These are phyloP conservation scores for Zanthoxylum bungeanum DNA, from an alignment of 345 rosid species.

Conservation along the genomic window DNA sequence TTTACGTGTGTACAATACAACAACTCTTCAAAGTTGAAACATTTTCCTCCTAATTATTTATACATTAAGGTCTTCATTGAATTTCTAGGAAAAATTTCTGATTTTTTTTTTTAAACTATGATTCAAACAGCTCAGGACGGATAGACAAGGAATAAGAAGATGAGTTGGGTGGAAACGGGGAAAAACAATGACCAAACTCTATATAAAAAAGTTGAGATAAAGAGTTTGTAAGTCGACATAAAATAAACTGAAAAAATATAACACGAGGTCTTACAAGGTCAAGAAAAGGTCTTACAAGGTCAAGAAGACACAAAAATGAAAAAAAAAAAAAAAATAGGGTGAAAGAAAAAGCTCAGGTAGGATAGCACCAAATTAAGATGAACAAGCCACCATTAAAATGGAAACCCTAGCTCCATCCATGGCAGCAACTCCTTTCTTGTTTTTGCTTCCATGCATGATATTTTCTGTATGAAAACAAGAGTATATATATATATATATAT, in stretches of 20 bases:
- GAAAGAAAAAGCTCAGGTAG: constrained; percentile 67
- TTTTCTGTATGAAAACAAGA: constrained; percentile 7
- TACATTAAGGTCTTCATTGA: constrained; percentile 4
- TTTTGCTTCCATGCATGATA: constrained; percentile 14
- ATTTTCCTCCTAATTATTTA: not conserved
- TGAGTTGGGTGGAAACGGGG: constrained; percentile 43
- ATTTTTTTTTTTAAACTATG: not conserved
- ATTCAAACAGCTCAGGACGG: constrained; percentile 86
- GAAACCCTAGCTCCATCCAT: constrained; percentile 1
- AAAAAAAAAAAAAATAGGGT: not conserved
- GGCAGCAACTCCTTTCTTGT: not conserved
- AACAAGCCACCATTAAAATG: constrained; percentile 4
- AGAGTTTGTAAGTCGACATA: not conserved
- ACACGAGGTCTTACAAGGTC: constrained; percentile 88
- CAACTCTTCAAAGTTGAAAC: not conserved
- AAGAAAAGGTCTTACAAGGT: constrained; percentile 99
- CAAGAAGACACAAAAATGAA: constrained; percentile 58
- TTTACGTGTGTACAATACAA: not conserved
- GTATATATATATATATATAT: not conserved
- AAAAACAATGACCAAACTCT: constrained; percentile 10
- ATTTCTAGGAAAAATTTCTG: not conserved
- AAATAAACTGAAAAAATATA: not conserved
- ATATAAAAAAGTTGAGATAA: constrained; percentile 4
- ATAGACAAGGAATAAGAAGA: constrained; percentile 86
- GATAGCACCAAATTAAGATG: constrained; percentile 63